Percentiles rank a stretch among this genome's conserved stretches.
Conservation (phyloP, 176 grass and related monocot species). For the Thinopyrum elongatum region DNA sequence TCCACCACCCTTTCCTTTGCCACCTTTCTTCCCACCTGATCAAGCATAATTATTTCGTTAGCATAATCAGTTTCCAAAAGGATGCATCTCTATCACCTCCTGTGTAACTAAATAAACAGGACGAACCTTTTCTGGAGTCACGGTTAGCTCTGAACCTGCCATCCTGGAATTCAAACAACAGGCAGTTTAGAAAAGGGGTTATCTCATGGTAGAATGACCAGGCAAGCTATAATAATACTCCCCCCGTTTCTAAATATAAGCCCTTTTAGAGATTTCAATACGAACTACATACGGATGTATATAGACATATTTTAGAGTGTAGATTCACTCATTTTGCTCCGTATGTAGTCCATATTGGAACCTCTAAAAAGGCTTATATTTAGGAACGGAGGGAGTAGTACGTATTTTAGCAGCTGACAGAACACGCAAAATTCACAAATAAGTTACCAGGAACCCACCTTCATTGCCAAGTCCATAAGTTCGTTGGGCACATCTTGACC, state of each 20-base stretch:
- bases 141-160: constrained; percentile 85
- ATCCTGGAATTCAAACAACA: constrained; percentile 64
- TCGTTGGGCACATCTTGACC: constrained; percentile 82
- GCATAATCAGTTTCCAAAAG: not conserved
- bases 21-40: constrained; percentile 83
- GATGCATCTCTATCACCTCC: not conserved
- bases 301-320: no score
- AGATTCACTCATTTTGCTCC: no score
- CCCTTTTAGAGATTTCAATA: no score
- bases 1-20: constrained; percentile 64
- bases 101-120: constrained; percentile 20
- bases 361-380: no score
- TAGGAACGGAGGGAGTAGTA: no score
- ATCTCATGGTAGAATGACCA: not conserved
- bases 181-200: not conserved
- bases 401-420: not conserved
- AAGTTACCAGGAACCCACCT: constrained; percentile 58
- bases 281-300: no score
- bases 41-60: constrained; percentile 17
- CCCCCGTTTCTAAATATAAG: no score
- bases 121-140: constrained; percentile 84
- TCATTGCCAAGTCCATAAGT: constrained; percentile 97
- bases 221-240: not conserved
- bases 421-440: not conserved
- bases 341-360: no score